phyloP scores from a whole-genome alignment of 2,329 filamentous ascomycete genomes.

The Colletotrichum horii region DNA sequence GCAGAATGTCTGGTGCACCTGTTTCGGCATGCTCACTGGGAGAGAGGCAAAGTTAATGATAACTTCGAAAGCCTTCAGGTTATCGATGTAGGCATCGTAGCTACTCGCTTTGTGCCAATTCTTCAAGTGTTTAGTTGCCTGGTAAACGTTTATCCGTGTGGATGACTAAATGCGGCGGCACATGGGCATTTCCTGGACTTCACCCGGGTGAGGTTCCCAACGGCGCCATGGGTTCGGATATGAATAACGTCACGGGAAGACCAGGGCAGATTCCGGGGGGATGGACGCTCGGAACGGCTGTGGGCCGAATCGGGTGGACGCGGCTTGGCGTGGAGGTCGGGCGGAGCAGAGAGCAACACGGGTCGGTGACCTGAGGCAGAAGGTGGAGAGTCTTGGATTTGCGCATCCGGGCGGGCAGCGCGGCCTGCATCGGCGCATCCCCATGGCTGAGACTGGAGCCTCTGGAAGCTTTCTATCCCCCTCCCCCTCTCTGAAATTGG shows the following conservation, averaged over 20 bases:
- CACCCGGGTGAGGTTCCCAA: neutral
- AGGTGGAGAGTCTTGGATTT: slow-evolving; percentile 1
- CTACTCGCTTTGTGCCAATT: neutral
- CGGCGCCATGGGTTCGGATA: neutral
- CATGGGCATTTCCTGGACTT: neutral
- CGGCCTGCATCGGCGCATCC: slow-evolving; percentile 13
- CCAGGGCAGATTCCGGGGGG: neutral
- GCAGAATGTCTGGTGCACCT: neutral
- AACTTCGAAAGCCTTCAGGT: neutral
- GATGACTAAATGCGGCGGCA: too few species aligned
- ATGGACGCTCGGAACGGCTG: slow-evolving; percentile 5
- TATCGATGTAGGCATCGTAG: neutral
- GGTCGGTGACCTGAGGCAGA: slow-evolving; percentile 15
- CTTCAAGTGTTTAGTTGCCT: neutral
- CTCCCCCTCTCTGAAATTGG: slow-evolving; percentile 10
- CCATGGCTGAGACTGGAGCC: slow-evolving; percentile 8
- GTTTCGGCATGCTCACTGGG: neutral
- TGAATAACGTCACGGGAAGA: neutral
- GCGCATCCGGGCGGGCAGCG: neutral
- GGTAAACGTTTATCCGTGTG: neutral
- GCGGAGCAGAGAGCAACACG: neutral
- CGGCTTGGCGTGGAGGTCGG: neutral
- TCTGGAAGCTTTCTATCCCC: slow-evolving; percentile 7
- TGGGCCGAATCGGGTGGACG: slow-evolving; percentile 9
- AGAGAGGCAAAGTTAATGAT: neutral